Percentiles rank a stretch among this genome's conserved stretches.
Conservation (phyloP, 2,329 filamentous ascomycete genomes). For the Emergomyces africanus region DNA sequence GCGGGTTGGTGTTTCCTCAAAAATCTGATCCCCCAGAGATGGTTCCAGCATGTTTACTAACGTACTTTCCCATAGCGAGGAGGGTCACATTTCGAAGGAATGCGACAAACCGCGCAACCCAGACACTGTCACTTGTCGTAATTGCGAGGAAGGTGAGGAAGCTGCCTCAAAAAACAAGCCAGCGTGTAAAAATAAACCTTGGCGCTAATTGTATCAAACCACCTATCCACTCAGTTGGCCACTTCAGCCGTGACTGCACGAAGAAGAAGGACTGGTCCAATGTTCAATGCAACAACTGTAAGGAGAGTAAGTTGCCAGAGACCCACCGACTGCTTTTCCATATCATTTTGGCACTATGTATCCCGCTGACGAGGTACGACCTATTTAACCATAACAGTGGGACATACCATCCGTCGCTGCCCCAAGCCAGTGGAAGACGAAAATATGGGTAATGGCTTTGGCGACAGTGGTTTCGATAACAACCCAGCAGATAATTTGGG, state of each 20-base stretch:
- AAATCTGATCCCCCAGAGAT: background rate
- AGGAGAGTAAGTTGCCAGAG: constrained; percentile 24
- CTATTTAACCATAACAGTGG: constrained; percentile 20
- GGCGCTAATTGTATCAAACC: background rate
- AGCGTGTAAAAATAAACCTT: background rate
- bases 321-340: background rate
- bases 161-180: background rate
- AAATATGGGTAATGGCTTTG: constrained; percentile 4
- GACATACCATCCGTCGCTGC: constrained; percentile 32
- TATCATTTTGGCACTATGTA: background rate
- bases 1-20: constrained; percentile 21
- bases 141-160: constrained; percentile 30
- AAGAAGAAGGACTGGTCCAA: constrained; percentile 31
- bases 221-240: constrained; percentile 21
- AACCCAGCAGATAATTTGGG: constrained; percentile 9
- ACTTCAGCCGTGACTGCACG: constrained; percentile 32
- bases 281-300: constrained; percentile 34
- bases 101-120: constrained; percentile 31
- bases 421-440: constrained; percentile 15
- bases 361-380: constrained; percentile 6
- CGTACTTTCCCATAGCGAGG: constrained; percentile 22
- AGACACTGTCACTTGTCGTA: constrained; percentile 31
- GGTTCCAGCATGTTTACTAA: constrained; percentile 9
- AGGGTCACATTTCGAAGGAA: constrained; percentile 29
- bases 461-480: constrained; percentile 10